Conservation (phyloP, 305 asterid genomes). For the Fraxinus greggii region DNA sequence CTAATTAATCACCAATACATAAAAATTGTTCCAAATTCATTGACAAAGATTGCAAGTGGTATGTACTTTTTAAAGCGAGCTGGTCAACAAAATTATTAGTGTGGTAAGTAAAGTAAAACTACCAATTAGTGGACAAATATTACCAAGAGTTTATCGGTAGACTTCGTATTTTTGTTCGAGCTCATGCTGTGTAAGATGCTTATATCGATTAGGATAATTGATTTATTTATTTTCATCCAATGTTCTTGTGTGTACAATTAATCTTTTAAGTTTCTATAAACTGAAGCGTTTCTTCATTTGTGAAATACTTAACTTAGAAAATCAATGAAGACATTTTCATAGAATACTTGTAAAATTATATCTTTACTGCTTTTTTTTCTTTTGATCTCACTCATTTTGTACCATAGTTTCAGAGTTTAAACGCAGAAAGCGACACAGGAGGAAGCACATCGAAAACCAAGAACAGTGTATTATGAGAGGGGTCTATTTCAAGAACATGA, state of each 20-base stretch:
- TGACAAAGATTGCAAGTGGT: not conserved
- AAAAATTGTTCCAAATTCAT: not conserved
- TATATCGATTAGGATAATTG: not conserved
- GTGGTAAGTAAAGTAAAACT: not conserved
- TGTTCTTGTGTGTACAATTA: not conserved
- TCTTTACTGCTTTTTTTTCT: not conserved
- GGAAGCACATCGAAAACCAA: too few species aligned
- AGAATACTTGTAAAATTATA: not conserved
- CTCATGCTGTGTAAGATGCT: not conserved
- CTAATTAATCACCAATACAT: not conserved
- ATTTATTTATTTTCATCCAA: not conserved
- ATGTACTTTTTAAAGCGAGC: not conserved
- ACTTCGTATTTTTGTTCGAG: not conserved
- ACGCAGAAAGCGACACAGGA: too few species aligned
- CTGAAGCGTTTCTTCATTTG: not conserved
- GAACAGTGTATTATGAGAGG: too few species aligned
- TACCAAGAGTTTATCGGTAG: not conserved
- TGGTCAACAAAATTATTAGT: not conserved
- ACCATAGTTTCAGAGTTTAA: slow-evolving; percentile 4
- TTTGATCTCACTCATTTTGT: not conserved
- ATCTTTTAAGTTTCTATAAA: not conserved
- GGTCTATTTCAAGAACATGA: slow-evolving; percentile 73
- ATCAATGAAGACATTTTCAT: not conserved
- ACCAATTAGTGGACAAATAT: not conserved
- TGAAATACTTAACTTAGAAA: not conserved